Conservation (phyloP, 257 asterid genomes). For the Dorcoceras hygrometricum region DNA sequence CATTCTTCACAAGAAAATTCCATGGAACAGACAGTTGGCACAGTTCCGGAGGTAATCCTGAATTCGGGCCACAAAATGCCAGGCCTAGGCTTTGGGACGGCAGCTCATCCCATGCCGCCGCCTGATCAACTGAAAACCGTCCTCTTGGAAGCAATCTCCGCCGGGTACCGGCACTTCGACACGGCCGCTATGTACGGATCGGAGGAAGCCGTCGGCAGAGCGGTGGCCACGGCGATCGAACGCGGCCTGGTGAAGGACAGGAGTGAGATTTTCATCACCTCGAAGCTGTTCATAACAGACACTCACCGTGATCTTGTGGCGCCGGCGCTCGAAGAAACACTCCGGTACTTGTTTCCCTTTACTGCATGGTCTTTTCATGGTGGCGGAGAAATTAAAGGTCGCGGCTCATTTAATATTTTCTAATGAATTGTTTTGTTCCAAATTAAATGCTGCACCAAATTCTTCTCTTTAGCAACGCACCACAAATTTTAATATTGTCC, state of each 20-base stretch:
- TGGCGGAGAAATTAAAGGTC: not conserved
- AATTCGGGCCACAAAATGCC: constrained; percentile 48
- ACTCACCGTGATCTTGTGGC: constrained; percentile 39
- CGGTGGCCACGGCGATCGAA: constrained; percentile 36
- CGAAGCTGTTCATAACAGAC: constrained; percentile 37
- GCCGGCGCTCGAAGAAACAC: constrained; percentile 41
- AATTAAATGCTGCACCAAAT: no score
- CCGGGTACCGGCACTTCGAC: constrained; percentile 56
- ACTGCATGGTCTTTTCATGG: not conserved
- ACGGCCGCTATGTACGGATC: constrained; percentile 44
- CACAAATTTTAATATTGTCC: no score
- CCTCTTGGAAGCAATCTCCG: constrained; percentile 33
- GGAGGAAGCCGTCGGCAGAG: constrained; percentile 44
- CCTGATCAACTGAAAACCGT: constrained; percentile 30
- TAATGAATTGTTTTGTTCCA: no score
- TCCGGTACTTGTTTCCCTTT: constrained; percentile 28
- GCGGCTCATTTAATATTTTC: not conserved
- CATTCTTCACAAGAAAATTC: no score
- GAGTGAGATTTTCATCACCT: constrained; percentile 43
- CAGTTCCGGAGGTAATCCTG: constrained; percentile 29
- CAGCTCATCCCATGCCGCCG: constrained; percentile 26
- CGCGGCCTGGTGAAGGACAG: constrained; percentile 38
- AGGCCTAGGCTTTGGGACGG: constrained; percentile 36
- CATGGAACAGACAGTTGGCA: constrained; percentile 6
- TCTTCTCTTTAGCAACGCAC: no score